Conservation (phyloP, 768 basidiomycete species). For the Serpula lacrymans region DNA sequence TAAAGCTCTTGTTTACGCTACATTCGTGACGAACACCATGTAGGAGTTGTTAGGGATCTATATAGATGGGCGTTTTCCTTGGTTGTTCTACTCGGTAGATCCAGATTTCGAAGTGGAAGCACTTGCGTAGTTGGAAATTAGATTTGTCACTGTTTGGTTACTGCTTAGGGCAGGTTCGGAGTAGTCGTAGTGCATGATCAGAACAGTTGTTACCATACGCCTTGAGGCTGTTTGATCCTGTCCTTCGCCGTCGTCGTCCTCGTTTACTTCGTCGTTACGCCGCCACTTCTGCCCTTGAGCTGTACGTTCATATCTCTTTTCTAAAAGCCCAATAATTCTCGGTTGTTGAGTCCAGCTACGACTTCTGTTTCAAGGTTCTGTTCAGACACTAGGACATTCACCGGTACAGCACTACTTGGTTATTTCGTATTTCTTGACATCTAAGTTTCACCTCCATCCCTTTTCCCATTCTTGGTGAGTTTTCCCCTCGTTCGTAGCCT, state of each 20-base stretch:
- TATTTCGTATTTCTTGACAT: slow-evolving; percentile 16
- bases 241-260: slow-evolving; percentile 10
- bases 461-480: slow-evolving; percentile 21
- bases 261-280: too few species aligned
- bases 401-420: slow-evolving; percentile 26
- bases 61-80: neutral
- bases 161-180: slow-evolving; percentile 32
- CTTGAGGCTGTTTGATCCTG: slow-evolving; percentile 23
- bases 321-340: slow-evolving; percentile 5
- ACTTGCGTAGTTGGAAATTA: neutral
- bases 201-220: slow-evolving; percentile 21
- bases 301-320: too few species aligned
- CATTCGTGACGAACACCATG: neutral
- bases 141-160: slow-evolving; percentile 30
- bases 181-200: slow-evolving; percentile 13
- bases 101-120: neutral
- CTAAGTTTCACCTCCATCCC: slow-evolving; percentile 17
- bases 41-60: slow-evolving; percentile 1
- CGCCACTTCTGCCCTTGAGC: too few species aligned
- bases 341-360: slow-evolving; percentile 3
- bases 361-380: slow-evolving; percentile 20
- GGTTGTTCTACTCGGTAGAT: neutral
- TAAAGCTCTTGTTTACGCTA: slow-evolving; percentile 5
- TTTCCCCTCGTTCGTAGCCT: slow-evolving; percentile 3
- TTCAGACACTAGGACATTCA: slow-evolving; percentile 19